A percentile compares a stretch with the other conserved stretches of the same genome.
Evolutionary conservation across 108 stramenopile genomes (phyloP).

Genomic region (Cyclotella choctawhatcheeana): DNA sequence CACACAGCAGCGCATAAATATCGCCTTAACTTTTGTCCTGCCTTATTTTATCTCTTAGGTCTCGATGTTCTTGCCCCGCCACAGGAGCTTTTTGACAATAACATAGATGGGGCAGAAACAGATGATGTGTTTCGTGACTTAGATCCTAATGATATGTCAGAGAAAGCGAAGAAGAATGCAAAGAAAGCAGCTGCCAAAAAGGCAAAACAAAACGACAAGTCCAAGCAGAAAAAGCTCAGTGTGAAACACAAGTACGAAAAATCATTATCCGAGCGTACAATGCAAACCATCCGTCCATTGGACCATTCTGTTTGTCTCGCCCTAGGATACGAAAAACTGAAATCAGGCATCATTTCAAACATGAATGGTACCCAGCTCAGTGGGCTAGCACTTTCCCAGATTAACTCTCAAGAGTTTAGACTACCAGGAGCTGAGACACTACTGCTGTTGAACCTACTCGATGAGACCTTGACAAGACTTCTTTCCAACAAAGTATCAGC

Average conservation of each 20-base stretch:
- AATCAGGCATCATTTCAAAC: slow-evolving; percentile 16
- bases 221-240: slow-evolving; percentile 36
- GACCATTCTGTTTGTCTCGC: slow-evolving; percentile 49
- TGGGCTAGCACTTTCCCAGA: slow-evolving; percentile 20
- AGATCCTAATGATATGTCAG: slow-evolving; percentile 15
- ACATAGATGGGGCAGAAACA: background rate
- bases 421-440: background rate
- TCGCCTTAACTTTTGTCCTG: background rate
- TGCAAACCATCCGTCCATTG: slow-evolving; percentile 40
- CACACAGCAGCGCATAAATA: too few relatives aligned
- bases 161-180: slow-evolving; percentile 42
- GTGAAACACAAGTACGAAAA: slow-evolving; percentile 40
- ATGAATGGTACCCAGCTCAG: slow-evolving; percentile 17
- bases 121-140: slow-evolving; percentile 8
- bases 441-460: slow-evolving; percentile 1
- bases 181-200: slow-evolving; percentile 16
- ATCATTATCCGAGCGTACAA: slow-evolving; percentile 26
- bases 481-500: background rate
- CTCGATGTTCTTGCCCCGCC: slow-evolving; percentile 38
- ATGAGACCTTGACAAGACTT: background rate
- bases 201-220: slow-evolving; percentile 37
- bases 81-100: slow-evolving; percentile 22
- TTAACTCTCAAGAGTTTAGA: slow-evolving; percentile 9
- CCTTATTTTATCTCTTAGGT: slow-evolving; percentile 1
- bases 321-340: slow-evolving; percentile 45